A percentile compares a stretch with the other conserved stretches of the same genome.
These are phyloP conservation scores for Ganoderma multipileum DNA, from an alignment of 1,284 basidiomycete genomes.

Conservation along the genomic window DNA sequence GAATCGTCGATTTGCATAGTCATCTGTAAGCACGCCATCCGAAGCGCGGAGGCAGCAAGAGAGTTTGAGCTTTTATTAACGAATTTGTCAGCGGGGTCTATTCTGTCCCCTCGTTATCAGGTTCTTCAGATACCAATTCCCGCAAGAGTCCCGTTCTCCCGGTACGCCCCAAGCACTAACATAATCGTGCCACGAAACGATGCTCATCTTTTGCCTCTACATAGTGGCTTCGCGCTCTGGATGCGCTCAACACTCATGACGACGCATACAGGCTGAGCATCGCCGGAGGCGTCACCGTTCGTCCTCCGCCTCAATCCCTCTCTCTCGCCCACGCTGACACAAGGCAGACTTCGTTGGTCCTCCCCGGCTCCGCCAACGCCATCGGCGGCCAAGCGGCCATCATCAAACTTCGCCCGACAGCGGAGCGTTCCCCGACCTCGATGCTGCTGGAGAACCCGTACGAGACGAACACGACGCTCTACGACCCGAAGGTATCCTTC, in stretches of 20 bases:
- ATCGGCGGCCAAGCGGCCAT: slow-evolving; percentile 51
- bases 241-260: slow-evolving; percentile 51
- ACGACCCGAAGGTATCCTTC: slow-evolving; percentile 39
- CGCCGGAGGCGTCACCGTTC: slow-evolving; percentile 51
- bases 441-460: slow-evolving; percentile 56
- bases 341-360: slow-evolving; percentile 45
- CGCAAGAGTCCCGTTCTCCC: slow-evolving; percentile 46
- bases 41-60: neutral
- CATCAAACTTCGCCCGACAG: slow-evolving; percentile 55
- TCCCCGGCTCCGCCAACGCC: slow-evolving; percentile 55
- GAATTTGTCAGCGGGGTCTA: neutral
- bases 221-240: slow-evolving; percentile 52
- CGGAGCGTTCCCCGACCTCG: slow-evolving; percentile 50
- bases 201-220: too few species aligned
- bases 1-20: slow-evolving; percentile 30
- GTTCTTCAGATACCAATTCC: slow-evolving; percentile 43
- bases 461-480: slow-evolving; percentile 41
- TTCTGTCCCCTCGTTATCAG: slow-evolving; percentile 28
- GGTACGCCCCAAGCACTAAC: slow-evolving; percentile 1
- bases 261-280: slow-evolving; percentile 43
- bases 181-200: too few species aligned
- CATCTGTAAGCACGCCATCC: slow-evolving; percentile 27
- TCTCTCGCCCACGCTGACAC: neutral
- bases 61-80: neutral
- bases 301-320: neutral